A percentile compares a stretch with the other conserved stretches of the same genome.
Conservation (phyloP, 1,284 basidiomycete species). For the Anthracocystis panici-leucophaei region DNA sequence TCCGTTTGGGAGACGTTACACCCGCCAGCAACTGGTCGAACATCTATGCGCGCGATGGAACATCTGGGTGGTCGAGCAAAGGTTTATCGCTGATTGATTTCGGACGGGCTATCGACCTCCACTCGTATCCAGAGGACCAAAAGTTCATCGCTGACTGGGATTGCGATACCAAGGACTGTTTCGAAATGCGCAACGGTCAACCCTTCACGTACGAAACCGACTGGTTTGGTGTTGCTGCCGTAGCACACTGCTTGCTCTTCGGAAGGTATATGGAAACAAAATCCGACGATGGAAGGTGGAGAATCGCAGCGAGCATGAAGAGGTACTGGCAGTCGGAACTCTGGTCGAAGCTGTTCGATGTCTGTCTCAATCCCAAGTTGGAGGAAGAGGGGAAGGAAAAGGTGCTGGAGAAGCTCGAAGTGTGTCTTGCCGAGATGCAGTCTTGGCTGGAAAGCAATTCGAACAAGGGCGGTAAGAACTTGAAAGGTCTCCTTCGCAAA, state of each 20-base stretch:
- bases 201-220: slow-evolving; percentile 96
- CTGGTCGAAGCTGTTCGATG: slow-evolving; percentile 86
- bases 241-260: slow-evolving; percentile 94
- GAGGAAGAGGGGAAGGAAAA: slow-evolving; percentile 78
- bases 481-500: slow-evolving; percentile 66
- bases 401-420: slow-evolving; percentile 71
- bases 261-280: slow-evolving; percentile 80
- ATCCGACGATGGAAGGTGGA: slow-evolving; percentile 15
- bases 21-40: slow-evolving; percentile 79
- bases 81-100: slow-evolving; percentile 96
- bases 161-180: slow-evolving; percentile 81
- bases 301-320: slow-evolving; percentile 79
- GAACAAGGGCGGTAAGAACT: slow-evolving; percentile 79
- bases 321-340: slow-evolving; percentile 94
- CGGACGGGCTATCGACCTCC: slow-evolving; percentile 89
- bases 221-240: slow-evolving; percentile 91
- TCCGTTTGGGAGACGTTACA: slow-evolving; percentile 83
- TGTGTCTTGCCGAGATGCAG: slow-evolving; percentile 84
- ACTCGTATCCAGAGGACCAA: slow-evolving; percentile 78
- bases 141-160: slow-evolving; percentile 89
- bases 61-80: slow-evolving; percentile 85
- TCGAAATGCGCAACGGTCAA: slow-evolving; percentile 83
- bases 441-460: slow-evolving; percentile 78
- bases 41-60: slow-evolving; percentile 81
- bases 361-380: slow-evolving; percentile 79